Evolutionary conservation across 352 stramenopile species (phyloP), one percentile per base, ranked within the genome.

Genomic region (Vaucheria bursata): DNA sequence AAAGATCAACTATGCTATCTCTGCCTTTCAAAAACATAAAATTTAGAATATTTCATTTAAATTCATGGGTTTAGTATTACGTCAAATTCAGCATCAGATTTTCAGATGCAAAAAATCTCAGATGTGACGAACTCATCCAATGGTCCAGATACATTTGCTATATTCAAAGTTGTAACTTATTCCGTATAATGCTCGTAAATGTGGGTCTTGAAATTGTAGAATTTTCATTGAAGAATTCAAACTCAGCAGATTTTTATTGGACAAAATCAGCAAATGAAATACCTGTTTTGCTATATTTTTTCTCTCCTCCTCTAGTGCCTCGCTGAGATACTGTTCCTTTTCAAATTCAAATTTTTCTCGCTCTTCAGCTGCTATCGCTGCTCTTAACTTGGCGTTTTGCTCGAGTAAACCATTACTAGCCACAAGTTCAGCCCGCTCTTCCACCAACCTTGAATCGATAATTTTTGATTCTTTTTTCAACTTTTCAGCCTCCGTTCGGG

Each of bases 281-380:
- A 71, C 12, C 25, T 78, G 6, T n/a, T 79, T 4, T 5, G 73
- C 8, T 6, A 68, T 75, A 5, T 75, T 75, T 5, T 49, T n/a
- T 5, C 38, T 68, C 18, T 74, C 53, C 12, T 31, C 35, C 6
- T 8, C 7, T 32, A 31, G n/a, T 32, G 71, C 50, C 1, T 74
- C 32, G 66, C 31, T 34, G 3, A 79, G 25, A 12, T 77, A 45
- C 8, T 37, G 6, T 12, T 79, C 71, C 49, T 82, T 79, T 66
- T 85, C 40, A 25, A 34, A 64, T 33, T 85, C 38, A 25, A 81
- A 79, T 36, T 85, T 85, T 31, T 85, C 29, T 6, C 77, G 72
- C 74, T 89, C 86, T 73, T 89, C 86, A 6, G 87, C 83, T 8
- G 85, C 64, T 72, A 89, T 89, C 18, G 77, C 80, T 39, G 83